Base-by-base conservation (phyloP, 2,329 filamentous ascomycete genomes). In the Lachnellula arida region DNA sequence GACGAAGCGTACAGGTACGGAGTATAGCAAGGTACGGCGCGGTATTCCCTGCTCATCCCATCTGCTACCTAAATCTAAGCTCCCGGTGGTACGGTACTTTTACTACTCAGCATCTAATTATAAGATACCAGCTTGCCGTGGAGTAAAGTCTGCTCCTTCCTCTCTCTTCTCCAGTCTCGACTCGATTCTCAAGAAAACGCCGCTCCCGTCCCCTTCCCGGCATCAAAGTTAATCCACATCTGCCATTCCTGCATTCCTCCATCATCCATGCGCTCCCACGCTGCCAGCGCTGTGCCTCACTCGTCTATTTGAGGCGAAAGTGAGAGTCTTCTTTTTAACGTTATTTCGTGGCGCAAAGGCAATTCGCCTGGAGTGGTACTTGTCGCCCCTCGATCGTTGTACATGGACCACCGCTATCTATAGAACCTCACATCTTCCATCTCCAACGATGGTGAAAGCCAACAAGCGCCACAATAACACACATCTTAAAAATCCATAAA, bases 401-500 rank as follows among this genome's bases (percentile, higher is more conserved):
- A 50, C 55, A 52, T 46, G 51, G 42, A 28, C 19, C 44, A 17
- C 44, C 2, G 19, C 42, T 6, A 44, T 44, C 15, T 46, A 14
- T 25, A 25, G 14, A 14, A 25, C 44, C 23, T 28, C 23, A 28
- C 42, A 3, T 46, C 15, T 42, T 46, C 47, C 54, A 46, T 54
- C 49, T 43, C 49, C 53, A 55, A 63, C 39, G 59, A 67, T 65
- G 66, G 60, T 65, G 63, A 60, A 57, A 50, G 48, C 58, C 54
- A 46, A 59, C 55, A 50, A 60, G 53, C 46, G 52, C 56, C 46
- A 57, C 43, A 61, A 49, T 55, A 48, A 17, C 15, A 37, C 35
- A 47, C 37, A 44, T 55, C 49, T 37, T 23, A 55, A 51, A 57
- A 47, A 55, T 25, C 15, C 51, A 51, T 57, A 59, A 46, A 35